Evolutionary conservation across 305 asterid species (phyloP).

Genomic region (Lippia alba): DNA sequence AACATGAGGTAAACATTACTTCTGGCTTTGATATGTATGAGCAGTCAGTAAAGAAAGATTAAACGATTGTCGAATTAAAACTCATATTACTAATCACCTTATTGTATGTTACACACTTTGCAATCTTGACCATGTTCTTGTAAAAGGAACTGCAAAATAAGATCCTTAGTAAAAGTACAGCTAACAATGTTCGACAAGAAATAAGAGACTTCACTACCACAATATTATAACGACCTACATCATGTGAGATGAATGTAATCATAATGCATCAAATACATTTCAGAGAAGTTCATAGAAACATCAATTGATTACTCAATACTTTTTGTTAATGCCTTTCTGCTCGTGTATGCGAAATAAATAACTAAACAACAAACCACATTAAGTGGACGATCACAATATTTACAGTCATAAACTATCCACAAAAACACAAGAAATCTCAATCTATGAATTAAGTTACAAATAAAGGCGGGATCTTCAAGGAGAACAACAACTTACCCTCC

Average conservation of each 20-base stretch:
- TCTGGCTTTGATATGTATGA: conserved; percentile 24
- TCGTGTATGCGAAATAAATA: not conserved
- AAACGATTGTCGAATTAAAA: conserved; percentile 7
- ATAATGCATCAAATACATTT: not conserved
- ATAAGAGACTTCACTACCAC: not conserved
- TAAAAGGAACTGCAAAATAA: conserved; percentile 71
- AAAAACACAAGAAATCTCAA: not conserved
- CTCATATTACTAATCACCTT: conserved; percentile 54
- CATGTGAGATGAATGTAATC: not conserved
- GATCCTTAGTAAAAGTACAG: conserved; percentile 3
- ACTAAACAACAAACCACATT: not conserved
- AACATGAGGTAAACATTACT: conserved; percentile 22
- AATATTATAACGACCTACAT: not conserved
- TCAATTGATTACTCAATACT: not conserved
- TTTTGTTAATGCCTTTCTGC: not conserved
- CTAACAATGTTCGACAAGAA: conserved; percentile 22
- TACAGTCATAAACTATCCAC: not conserved
- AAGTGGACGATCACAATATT: not conserved
- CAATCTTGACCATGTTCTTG: conserved; percentile 83
- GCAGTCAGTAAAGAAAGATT: not conserved
- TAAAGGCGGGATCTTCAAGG: not conserved
- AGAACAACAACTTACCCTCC: conserved; percentile 72
- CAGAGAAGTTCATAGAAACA: not conserved
- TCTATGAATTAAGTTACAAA: conserved; percentile 1
- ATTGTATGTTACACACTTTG: conserved; percentile 88